Percentiles rank a stretch among this genome's conserved stretches.
Conservation (phyloP, 2,329 filamentous ascomycete species). For the Aspergillus novofumigatus region DNA sequence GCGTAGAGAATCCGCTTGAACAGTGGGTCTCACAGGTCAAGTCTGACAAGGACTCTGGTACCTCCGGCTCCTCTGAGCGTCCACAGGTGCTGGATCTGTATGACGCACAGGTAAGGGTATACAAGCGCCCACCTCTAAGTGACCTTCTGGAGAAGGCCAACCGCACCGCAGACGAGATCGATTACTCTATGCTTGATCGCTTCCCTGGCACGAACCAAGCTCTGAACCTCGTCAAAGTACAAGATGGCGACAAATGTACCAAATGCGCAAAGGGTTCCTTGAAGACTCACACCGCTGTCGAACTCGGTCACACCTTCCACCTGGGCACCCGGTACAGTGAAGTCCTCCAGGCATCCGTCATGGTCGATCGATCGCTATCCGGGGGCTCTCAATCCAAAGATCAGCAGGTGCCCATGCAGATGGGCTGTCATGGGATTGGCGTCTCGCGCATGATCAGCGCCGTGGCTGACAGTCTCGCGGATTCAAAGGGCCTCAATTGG, state of each 20-base stretch:
- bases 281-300: conserved; percentile 68
- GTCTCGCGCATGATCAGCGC: conserved; percentile 87
- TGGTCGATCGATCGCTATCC: conserved; percentile 34
- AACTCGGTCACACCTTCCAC: conserved; percentile 93
- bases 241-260: conserved; percentile 68
- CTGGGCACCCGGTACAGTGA: conserved; percentile 83
- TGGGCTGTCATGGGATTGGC: conserved; percentile 96
- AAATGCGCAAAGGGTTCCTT: conserved; percentile 63
- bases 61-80: conserved; percentile 21
- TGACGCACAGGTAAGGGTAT: conserved; percentile 38
- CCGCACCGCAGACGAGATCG: conserved; percentile 26
- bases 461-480: conserved; percentile 70
- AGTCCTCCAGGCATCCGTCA: conserved; percentile 64
- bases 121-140: conserved; percentile 36
- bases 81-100: conserved; percentile 37
- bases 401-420: conserved; percentile 62
- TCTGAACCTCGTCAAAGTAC: conserved; percentile 63
- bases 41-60: conserved; percentile 14
- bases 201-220: conserved; percentile 39
- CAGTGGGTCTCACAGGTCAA: conserved; percentile 49
- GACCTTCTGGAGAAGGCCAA: conserved; percentile 29
- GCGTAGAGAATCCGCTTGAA: conserved; percentile 57
- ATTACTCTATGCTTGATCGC: conserved; percentile 32
- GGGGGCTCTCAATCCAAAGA: conserved; percentile 16
- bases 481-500: conserved; percentile 78